Conservation (phyloP, 306 rosid genomes). For the Acacia confusa region DNA sequence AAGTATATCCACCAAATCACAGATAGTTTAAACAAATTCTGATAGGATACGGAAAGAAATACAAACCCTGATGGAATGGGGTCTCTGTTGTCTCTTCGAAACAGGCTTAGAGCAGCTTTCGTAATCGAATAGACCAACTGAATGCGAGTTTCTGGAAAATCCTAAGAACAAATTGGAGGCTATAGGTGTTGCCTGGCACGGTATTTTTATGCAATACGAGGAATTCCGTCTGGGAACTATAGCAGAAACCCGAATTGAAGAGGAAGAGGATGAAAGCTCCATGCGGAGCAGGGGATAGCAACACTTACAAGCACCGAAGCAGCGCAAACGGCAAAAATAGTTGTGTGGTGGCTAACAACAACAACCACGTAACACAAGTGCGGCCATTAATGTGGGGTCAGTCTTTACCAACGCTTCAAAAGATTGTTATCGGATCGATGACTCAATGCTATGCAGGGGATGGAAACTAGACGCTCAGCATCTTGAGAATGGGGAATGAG, state of each 20-base stretch:
- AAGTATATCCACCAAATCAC: background rate
- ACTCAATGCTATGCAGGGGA: too few species aligned
- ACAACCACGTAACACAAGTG: background rate
- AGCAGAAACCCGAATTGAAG: conserved; percentile 41
- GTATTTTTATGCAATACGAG: conserved; percentile 27
- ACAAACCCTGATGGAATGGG: conserved; percentile 57
- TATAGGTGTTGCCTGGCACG: conserved; percentile 5
- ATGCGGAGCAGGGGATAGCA: conserved; percentile 37
- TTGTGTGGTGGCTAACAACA: background rate
- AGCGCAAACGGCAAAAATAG: background rate
- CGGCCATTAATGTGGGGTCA: conserved; percentile 12
- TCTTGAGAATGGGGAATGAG: too few species aligned
- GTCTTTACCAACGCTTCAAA: background rate
- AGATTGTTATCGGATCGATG: background rate
- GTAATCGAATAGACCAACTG: conserved; percentile 32
- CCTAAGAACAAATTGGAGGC: conserved; percentile 32
- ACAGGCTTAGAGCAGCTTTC: conserved; percentile 29
- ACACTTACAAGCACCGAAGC: conserved; percentile 10
- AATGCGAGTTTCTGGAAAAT: conserved; percentile 32
- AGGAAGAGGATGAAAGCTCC: conserved; percentile 62
- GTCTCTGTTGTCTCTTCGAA: conserved; percentile 29
- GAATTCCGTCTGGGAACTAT: conserved; percentile 33
- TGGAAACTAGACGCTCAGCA: too few species aligned
- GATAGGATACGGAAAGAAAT: conserved; percentile 26
- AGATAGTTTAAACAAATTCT: conserved; percentile 6